Conservation (phyloP, 2,329 filamentous ascomycete species). For the Pestalotiopsis sp. region DNA sequence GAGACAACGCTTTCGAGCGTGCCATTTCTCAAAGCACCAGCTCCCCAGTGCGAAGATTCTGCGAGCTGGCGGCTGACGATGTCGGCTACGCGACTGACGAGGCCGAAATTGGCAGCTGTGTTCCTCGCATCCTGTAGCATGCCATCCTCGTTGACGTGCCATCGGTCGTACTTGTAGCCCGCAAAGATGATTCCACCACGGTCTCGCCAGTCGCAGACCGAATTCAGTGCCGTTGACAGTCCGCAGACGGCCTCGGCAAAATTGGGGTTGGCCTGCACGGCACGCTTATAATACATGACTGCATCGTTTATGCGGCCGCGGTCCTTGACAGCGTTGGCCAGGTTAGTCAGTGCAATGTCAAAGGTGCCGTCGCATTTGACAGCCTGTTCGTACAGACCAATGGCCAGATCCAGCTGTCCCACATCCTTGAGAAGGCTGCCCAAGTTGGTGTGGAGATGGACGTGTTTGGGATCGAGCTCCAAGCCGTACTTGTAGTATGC, state of each 20-base stretch:
- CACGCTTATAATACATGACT: conserved; percentile 87
- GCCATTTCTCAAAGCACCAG: conserved; percentile 64
- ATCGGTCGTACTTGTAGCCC: conserved; percentile 76
- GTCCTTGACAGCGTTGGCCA: conserved; percentile 97
- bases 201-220: conserved; percentile 92
- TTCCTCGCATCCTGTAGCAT: conserved; percentile 76
- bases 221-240: conserved; percentile 91
- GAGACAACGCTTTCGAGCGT: conserved; percentile 52
- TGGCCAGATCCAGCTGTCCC: conserved; percentile 86
- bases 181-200: conserved; percentile 83
- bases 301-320: conserved; percentile 91
- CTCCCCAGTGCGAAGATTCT: conserved; percentile 86
- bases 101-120: conserved; percentile 68
- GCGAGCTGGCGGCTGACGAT: conserved; percentile 87
- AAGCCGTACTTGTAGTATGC: conserved; percentile 96
- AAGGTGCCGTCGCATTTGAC: conserved; percentile 92
- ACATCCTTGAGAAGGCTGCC: conserved; percentile 96
- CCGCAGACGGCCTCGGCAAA: conserved; percentile 98
- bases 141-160: conserved; percentile 87
- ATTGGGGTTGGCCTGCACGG: conserved; percentile 88
- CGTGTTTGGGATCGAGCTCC: conserved; percentile 82
- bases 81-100: conserved; percentile 87
- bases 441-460: conserved; percentile 95
- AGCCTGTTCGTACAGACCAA: conserved; percentile 95
- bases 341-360: conserved; percentile 93